These are phyloP conservation scores for Rhododendron mucronatum DNA, from an alignment of 148 eudicot genomes.

Conservation along the genomic window DNA sequence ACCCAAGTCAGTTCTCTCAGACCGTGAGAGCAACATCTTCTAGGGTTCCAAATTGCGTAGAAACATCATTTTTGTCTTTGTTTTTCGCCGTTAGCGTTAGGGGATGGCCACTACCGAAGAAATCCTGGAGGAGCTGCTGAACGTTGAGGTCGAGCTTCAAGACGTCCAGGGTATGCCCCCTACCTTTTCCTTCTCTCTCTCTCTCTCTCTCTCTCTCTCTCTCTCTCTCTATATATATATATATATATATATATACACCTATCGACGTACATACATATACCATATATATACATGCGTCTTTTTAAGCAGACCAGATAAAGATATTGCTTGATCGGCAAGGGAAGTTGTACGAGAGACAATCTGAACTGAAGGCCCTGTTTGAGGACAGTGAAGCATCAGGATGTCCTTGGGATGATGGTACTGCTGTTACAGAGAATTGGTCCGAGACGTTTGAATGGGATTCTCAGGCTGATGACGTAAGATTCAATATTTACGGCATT, in stretches of 20 bases:
- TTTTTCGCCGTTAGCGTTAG: background rate
- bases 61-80: background rate
- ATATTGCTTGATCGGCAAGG: slow-evolving; percentile 82
- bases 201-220: no score
- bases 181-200: background rate
- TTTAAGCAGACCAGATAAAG: slow-evolving; percentile 72
- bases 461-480: slow-evolving; percentile 68
- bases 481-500: slow-evolving; percentile 84
- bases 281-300: background rate
- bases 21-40: background rate
- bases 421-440: slow-evolving; percentile 65
- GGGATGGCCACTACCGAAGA: slow-evolving; percentile 37
- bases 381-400: slow-evolving; percentile 55
- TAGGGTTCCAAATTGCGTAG: background rate
- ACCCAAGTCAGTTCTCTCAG: background rate
- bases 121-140: slow-evolving; percentile 51
- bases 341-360: slow-evolving; percentile 60
- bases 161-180: slow-evolving; percentile 56
- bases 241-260: no score
- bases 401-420: slow-evolving; percentile 31
- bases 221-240: no score
- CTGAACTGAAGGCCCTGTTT: slow-evolving; percentile 71
- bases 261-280: background rate
- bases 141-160: slow-evolving; percentile 69
- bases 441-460: slow-evolving; percentile 86